phyloP scores from a whole-genome alignment of 352 stramenopile species.

The Paralagenidium karlingii region DNA sequence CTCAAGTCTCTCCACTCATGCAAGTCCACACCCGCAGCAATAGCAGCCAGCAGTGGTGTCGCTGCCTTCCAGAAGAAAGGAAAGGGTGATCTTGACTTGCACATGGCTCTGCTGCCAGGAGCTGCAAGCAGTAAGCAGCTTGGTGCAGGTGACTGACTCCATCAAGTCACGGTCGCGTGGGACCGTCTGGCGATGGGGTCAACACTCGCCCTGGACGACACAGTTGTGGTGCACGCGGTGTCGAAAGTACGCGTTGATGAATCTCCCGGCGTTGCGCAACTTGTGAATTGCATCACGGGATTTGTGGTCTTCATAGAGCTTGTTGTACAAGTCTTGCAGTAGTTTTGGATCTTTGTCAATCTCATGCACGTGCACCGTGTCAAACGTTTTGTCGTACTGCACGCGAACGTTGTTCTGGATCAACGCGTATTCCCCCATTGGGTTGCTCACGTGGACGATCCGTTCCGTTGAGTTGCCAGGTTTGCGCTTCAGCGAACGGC shows the following conservation, averaged over 20 bases:
- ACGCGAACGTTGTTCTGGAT: slow-evolving; percentile 21
- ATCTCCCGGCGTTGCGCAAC: slow-evolving; percentile 15
- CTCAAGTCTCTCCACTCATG: too few relatives aligned
- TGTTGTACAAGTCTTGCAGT: slow-evolving; percentile 16
- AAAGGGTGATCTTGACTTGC: too few relatives aligned
- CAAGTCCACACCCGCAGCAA: too few relatives aligned
- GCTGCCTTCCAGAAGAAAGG: too few relatives aligned
- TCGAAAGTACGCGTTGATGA: slow-evolving; percentile 38
- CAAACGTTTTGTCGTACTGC: slow-evolving; percentile 24
- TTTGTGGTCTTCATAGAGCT: too few relatives aligned
- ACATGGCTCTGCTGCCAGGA: too few relatives aligned
- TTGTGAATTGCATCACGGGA: too few relatives aligned
- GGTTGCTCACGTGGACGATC: slow-evolving; percentile 43
- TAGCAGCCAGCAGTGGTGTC: too few relatives aligned
- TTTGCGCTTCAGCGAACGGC: slow-evolving; percentile 24
- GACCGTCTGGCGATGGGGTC: too few relatives aligned
- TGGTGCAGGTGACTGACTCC: too few relatives aligned
- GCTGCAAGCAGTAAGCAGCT: too few relatives aligned
- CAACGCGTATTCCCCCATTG: slow-evolving; percentile 21
- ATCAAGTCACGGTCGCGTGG: too few relatives aligned
- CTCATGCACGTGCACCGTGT: slow-evolving; percentile 18
- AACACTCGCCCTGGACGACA: slow-evolving; percentile 14
- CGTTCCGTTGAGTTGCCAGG: slow-evolving; percentile 9
- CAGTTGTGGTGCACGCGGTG: slow-evolving; percentile 30
- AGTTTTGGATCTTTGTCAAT: slow-evolving; percentile 24